These are phyloP conservation scores for Coemansia umbellata DNA, from an alignment of 192 early-diverging fungal species.

Conservation along the genomic window DNA sequence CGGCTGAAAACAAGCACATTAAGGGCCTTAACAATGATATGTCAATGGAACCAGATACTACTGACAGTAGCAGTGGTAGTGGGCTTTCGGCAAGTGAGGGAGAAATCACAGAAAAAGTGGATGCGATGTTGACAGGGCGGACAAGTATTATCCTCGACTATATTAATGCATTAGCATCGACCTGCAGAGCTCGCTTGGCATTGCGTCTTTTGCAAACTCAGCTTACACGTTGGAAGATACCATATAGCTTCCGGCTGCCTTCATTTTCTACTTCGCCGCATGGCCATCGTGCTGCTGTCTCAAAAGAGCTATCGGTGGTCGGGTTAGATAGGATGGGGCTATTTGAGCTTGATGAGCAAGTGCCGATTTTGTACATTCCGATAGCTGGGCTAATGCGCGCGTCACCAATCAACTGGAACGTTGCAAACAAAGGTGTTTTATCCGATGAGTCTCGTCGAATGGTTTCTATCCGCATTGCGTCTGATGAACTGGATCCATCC, in stretches of 20 bases:
- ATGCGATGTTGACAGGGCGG: conserved; percentile 43
- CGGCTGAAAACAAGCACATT: too few species aligned
- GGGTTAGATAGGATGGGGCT: conserved; percentile 43
- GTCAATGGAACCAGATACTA: neutral
- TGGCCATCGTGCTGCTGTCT: conserved; percentile 43
- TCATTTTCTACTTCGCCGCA: conserved; percentile 51
- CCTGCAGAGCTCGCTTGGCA: conserved; percentile 41
- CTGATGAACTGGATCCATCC: conserved; percentile 44
- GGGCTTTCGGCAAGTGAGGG: conserved; percentile 12
- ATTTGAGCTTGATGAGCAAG: conserved; percentile 51
- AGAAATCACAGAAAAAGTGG: conserved; percentile 28
- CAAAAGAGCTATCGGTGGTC: conserved; percentile 48
- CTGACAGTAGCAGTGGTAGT: neutral
- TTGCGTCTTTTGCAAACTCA: conserved; percentile 45
- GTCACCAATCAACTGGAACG: conserved; percentile 48
- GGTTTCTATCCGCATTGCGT: conserved; percentile 48
- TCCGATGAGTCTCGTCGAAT: conserved; percentile 43
- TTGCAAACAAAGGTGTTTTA: conserved; percentile 35
- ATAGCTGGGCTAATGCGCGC: conserved; percentile 43
- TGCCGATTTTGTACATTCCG: conserved; percentile 43
- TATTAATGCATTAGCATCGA: conserved; percentile 43
- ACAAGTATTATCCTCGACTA: conserved; percentile 48
- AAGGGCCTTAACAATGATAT: neutral
- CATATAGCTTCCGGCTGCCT: conserved; percentile 45
- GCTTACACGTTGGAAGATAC: conserved; percentile 39